Evolutionary conservation across 1,284 basidiomycete species (phyloP), one percentile per base, ranked within the genome.

Genomic region (Naganishia sp.): DNA sequence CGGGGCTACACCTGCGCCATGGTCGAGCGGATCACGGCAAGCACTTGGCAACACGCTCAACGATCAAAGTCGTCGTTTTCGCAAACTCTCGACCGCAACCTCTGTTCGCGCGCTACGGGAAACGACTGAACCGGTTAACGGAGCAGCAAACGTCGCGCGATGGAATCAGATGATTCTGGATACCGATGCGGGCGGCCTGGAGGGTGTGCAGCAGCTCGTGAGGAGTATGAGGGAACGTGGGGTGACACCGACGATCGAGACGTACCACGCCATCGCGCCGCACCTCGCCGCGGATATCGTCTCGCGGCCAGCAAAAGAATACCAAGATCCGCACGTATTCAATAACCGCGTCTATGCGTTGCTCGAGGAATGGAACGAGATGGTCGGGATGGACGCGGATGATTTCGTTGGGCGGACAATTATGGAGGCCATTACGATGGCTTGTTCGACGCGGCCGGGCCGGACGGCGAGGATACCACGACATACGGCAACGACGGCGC

Each of bases 321-420:
- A 57, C 28, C 18, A 57, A 11, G 47, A 58, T 9, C 43, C 57
- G 6, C 23, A 61, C 25, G 47, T 35, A 7, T 50, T 21, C 25
- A 50, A 32, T 21, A 61, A 51, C 46, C 45, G 39, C n/a, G 57
- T 61, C 0, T 61, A 61, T 51, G 46, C 57, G 15, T 25, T 49
- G 32, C 23, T 61, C 21, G 57, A 61, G 23, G 57, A 61, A 32
- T 61, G 57, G 57, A 61, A 61, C 46, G 23, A 49, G 11, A 25
- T 51, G 17, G 31, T 61, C 1, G 57, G 35, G 0, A 21, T 50
- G 3, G 35, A 42, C 7, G 57, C 57, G 57, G 57, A 61, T 25
- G 57, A 61, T 42, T 17, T n/a, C 7, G 57, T 61, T 32, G 57
- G 57, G 15, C 46, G 57, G 9, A 42, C 15, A 1, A 61, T 61